Evolutionary conservation across 495 filamentous ascomycete genomes (phyloP).

Genomic region (Penicillium coprophilum): DNA sequence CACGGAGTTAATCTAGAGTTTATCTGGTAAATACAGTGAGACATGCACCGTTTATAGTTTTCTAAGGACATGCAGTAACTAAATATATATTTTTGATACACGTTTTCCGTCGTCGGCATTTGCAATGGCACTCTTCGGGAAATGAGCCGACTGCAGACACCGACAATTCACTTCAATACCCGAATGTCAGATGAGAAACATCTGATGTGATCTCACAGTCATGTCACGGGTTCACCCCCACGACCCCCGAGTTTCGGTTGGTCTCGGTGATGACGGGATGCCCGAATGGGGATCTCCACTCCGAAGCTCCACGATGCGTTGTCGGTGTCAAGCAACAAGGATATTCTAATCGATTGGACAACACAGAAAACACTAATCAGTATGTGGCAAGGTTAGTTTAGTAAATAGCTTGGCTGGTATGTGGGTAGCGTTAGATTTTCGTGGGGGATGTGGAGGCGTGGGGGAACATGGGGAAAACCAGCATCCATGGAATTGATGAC

Average conservation of each 20-base stretch:
- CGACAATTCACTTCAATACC: background rate
- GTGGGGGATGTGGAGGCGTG: constrained; percentile 16
- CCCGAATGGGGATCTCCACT: constrained; percentile 1
- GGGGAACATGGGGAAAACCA: constrained; percentile 2
- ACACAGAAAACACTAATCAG: background rate
- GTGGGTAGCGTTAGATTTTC: background rate
- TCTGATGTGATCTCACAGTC: background rate
- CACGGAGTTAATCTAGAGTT: too few relatives aligned
- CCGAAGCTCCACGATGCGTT: background rate
- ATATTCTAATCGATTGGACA: background rate
- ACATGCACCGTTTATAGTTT: too few relatives aligned
- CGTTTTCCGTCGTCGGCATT: too few relatives aligned
- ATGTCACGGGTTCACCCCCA: constrained; percentile 1
- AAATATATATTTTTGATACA: too few relatives aligned
- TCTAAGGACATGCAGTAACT: too few relatives aligned
- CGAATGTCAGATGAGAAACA: background rate
- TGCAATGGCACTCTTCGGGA: too few relatives aligned
- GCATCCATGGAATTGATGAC: background rate
- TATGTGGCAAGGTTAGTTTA: background rate
- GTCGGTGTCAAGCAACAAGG: background rate
- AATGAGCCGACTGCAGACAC: background rate
- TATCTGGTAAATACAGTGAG: too few relatives aligned
- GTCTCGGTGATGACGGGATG: constrained; percentile 4
- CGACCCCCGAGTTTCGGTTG: constrained; percentile 10
- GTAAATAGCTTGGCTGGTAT: background rate